These are phyloP conservation scores for Alternaria consortialis DNA, from an alignment of 2,329 filamentous ascomycete genomes.

Conservation along the genomic window DNA sequence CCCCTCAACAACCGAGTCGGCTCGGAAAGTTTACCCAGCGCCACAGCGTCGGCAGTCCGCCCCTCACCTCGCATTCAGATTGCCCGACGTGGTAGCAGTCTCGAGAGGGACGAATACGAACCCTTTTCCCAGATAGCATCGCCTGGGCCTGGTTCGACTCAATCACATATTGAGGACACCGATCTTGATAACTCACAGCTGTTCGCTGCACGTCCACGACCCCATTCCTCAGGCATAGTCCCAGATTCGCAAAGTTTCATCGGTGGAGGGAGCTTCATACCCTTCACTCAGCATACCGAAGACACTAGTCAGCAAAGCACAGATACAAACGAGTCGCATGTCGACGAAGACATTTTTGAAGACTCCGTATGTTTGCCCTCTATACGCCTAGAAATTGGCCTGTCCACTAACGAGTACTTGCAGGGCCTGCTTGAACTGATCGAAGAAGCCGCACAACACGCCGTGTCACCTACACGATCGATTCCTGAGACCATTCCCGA, in stretches of 20 bases:
- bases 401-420: conserved; percentile 14
- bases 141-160: conserved; percentile 4
- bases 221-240: conserved; percentile 30
- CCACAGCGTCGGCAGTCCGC: background rate
- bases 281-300: conserved; percentile 32
- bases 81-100: conserved; percentile 20
- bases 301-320: conserved; percentile 16
- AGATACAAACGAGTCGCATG: conserved; percentile 8
- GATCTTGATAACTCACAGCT: conserved; percentile 33
- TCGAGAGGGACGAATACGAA: conserved; percentile 34
- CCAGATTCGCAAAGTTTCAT: conserved; percentile 40
- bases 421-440: conserved; percentile 26
- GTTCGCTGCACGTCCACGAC: conserved; percentile 14
- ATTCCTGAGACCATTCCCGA: conserved; percentile 42
- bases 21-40: background rate
- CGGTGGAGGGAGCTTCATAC: conserved; percentile 34
- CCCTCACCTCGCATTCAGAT: conserved; percentile 28
- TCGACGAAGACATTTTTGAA: conserved; percentile 11
- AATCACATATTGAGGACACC: conserved; percentile 9
- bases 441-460: conserved; percentile 19
- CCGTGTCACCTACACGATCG: conserved; percentile 30
- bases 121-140: conserved; percentile 29
- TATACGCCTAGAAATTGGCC: background rate
- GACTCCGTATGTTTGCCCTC: conserved; percentile 19
- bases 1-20: conserved; percentile 4